Evolutionary conservation across 169 alveolate genomes (phyloP).

Genomic region (Plasmodium adleri): DNA sequence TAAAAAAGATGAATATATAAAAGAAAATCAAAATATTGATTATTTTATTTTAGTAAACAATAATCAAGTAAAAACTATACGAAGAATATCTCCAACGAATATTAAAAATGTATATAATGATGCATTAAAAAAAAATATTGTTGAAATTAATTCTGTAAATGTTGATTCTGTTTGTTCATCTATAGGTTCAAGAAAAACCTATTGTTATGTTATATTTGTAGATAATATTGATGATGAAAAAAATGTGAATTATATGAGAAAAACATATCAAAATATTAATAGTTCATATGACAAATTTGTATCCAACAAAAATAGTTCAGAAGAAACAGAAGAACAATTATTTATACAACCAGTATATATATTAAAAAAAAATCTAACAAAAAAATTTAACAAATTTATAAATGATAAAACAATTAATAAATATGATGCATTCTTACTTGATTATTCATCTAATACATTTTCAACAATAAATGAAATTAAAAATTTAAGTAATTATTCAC

Average conservation of each 20-base stretch:
- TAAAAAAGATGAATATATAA: constrained; percentile 44
- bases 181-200: constrained; percentile 54
- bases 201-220: constrained; percentile 50
- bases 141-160: constrained; percentile 45
- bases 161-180: constrained; percentile 55
- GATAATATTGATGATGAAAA: constrained; percentile 27
- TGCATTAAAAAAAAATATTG: constrained; percentile 38
- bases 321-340: constrained; percentile 26
- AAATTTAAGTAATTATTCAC: constrained; percentile 64
- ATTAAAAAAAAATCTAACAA: constrained; percentile 35
- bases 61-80: constrained; percentile 34
- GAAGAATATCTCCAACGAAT: constrained; percentile 55
- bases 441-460: constrained; percentile 55
- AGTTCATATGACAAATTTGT: constrained; percentile 24
- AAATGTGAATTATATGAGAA: constrained; percentile 19
- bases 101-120: constrained; percentile 59
- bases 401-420: constrained; percentile 28
- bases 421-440: constrained; percentile 53
- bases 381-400: constrained; percentile 36
- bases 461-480: constrained; percentile 56
- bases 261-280: constrained; percentile 49
- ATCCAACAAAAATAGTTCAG: constrained; percentile 26
- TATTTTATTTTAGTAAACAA: constrained; percentile 55
- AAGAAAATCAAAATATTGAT: constrained; percentile 58
- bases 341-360: constrained; percentile 66